Conservation (phyloP, 2,329 filamentous ascomycete genomes). For the Aureobasidium subglaciale region DNA sequence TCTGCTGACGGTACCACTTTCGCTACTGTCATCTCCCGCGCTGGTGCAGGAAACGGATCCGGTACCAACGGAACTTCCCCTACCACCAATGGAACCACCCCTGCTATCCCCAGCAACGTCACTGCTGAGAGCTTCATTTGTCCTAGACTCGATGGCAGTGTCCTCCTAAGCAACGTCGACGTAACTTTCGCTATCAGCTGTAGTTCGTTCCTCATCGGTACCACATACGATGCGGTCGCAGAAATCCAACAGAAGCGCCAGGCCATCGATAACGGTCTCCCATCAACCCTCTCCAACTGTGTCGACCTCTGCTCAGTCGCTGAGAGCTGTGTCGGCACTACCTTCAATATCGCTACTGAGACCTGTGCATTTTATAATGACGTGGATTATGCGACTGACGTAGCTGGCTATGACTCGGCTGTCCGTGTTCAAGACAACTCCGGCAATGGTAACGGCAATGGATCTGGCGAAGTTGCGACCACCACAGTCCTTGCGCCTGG, state of each 20-base stretch:
- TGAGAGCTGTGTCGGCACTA: not conserved
- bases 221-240: not conserved
- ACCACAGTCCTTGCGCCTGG: constrained; percentile 15
- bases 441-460: not conserved
- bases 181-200: not conserved
- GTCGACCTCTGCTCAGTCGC: not conserved
- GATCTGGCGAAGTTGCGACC: not conserved
- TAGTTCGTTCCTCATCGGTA: not conserved
- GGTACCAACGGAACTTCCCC: not conserved
- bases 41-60: not conserved
- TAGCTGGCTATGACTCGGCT: constrained; percentile 4
- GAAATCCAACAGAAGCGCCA: not conserved
- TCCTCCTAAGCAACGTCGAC: not conserved
- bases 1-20: not conserved
- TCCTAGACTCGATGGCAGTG: not conserved
- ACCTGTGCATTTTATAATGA: not conserved
- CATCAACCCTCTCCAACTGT: constrained; percentile 6
- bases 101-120: not conserved
- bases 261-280: not conserved
- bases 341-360: not conserved
- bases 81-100: not conserved
- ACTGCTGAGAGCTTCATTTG: constrained; percentile 8
- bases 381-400: not conserved
- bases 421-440: not conserved
- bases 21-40: not conserved